phyloP scores from a whole-genome alignment of 371 early-diverging fungal species.

The Apophysomyces sp. region DNA sequence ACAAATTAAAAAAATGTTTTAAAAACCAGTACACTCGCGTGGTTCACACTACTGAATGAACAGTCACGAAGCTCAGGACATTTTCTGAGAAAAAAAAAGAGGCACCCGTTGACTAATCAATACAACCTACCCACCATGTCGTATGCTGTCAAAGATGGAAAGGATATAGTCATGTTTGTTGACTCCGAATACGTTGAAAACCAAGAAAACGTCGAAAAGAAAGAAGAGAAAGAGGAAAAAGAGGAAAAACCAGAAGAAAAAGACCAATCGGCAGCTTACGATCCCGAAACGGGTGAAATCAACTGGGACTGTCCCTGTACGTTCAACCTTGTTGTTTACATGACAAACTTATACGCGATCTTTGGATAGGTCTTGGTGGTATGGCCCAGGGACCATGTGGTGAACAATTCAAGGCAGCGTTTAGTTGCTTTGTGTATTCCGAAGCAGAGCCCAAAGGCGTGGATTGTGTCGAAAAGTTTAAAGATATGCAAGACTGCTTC shows the following conservation, averaged over 20 bases:
- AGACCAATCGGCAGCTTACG: constrained; percentile 51
- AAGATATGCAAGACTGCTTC: constrained; percentile 88
- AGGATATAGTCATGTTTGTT: constrained; percentile 56
- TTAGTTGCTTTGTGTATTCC: constrained; percentile 95
- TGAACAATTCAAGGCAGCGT: constrained; percentile 93
- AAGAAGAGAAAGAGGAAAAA: constrained; percentile 14
- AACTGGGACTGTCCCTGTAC: constrained; percentile 99
- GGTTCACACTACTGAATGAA: neutral
- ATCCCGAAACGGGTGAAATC: constrained; percentile 92
- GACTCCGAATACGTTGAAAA: constrained; percentile 37
- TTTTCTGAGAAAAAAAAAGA: neutral
- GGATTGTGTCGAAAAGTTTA: constrained; percentile 83
- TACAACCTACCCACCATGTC: constrained; percentile 22
- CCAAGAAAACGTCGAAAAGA: constrained; percentile 15
- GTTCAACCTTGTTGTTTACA: constrained; percentile 3
- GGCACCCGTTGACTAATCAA: neutral
- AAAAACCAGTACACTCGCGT: neutral
- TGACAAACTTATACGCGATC: neutral
- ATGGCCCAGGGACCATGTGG: constrained; percentile 98
- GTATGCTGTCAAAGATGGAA: constrained; percentile 48
- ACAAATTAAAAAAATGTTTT: too few relatives aligned
- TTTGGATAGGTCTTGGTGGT: constrained; percentile 65
- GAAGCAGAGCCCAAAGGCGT: constrained; percentile 85
- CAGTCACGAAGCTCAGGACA: neutral
- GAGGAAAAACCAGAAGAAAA: constrained; percentile 17